Percentiles rank a stretch among this genome's conserved stretches.
Evolutionary conservation across 192 early-diverging fungal species (phyloP).

Genomic region (Mortierella alpina): DNA sequence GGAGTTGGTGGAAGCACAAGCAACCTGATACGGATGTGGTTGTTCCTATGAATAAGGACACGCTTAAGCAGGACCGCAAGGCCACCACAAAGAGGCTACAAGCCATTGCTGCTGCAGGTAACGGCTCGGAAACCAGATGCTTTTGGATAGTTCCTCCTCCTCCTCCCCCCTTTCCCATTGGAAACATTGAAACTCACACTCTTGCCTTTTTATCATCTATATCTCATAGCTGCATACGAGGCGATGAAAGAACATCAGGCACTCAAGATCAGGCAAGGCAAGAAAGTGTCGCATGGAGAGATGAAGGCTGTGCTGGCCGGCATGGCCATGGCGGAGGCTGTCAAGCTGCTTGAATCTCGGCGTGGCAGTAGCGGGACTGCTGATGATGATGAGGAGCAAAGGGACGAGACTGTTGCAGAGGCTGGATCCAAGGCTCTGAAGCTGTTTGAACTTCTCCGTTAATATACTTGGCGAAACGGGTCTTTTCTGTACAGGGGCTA

Average conservation of each 20-base stretch:
- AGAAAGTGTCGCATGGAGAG: constrained; percentile 40
- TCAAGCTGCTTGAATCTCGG: constrained; percentile 41
- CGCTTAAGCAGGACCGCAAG: constrained; percentile 7
- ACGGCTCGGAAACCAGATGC: background rate
- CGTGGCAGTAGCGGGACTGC: background rate
- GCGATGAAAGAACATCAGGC: constrained; percentile 41
- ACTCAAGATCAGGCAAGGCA: constrained; percentile 23
- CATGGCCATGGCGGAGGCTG: constrained; percentile 44
- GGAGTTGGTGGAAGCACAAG: constrained; percentile 22
- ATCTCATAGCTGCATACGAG: constrained; percentile 30
- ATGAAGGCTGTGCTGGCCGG: constrained; percentile 46
- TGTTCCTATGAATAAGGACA: background rate
- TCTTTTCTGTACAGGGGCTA: background rate
- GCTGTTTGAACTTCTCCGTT: constrained; percentile 31
- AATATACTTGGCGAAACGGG: background rate
- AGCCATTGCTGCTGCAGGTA: constrained; percentile 43
- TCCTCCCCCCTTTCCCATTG: background rate
- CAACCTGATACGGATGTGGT: background rate
- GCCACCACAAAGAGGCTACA: constrained; percentile 17
- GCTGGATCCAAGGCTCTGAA: constrained; percentile 31
- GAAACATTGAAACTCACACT: too few relatives aligned
- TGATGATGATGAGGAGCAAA: constrained; percentile 5
- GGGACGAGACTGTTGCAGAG: constrained; percentile 38
- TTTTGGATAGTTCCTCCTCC: background rate
- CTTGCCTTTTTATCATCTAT: too few relatives aligned